Evolutionary conservation across 495 filamentous ascomycete genomes (phyloP), one percentile per base, ranked within the genome.

Genomic region (Podospora tetraspora): DNA sequence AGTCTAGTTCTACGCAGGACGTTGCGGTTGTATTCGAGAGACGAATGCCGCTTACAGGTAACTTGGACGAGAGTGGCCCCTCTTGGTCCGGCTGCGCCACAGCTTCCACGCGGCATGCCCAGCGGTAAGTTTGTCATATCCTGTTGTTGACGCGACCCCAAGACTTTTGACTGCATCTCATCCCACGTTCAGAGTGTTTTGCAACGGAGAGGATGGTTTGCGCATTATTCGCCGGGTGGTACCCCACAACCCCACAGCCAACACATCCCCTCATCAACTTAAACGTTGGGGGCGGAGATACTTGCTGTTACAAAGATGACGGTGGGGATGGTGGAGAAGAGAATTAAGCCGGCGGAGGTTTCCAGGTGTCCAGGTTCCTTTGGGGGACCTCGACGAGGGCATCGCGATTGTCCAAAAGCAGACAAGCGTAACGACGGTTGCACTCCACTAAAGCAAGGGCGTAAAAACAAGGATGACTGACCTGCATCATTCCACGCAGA

Each of bases 401-500:
- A n/a, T n/a, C 16, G 16, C 19, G 19, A 52, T n/a, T 52, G 19
- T 52, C 43, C 43, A 16, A n/a, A 52, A 52, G 43, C 43, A 19
- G 43, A n/a, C 43, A 52, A 52, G 43, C 43, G 16, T 52, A 8
- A n/a, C 32, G 25, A 64, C 29, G 29, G 23, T 66, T 59, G 43
- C 34, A 12, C 34, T 8, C 6, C 43, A 32, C 30, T 2, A 10
- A 32, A 12, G 11, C 32, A 34, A 25, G 25, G 25, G 25, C 25
- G 25, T 25, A 25, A 25, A 25, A 25, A 25, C 24, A 25, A 52
- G 30, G 64, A 62, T 61, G 61, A 37, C 64, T 61, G 61, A 37
- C 64, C 64, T 23, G 52, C 37, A 67, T 67, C 32, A 32, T 60
- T 57, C 27, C 64, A 22, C 16, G 27, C 29, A 13, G 59, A 13